Evolutionary conservation across 176 grass and related monocot genomes (phyloP).

Genomic region (Bromus sterilis): DNA sequence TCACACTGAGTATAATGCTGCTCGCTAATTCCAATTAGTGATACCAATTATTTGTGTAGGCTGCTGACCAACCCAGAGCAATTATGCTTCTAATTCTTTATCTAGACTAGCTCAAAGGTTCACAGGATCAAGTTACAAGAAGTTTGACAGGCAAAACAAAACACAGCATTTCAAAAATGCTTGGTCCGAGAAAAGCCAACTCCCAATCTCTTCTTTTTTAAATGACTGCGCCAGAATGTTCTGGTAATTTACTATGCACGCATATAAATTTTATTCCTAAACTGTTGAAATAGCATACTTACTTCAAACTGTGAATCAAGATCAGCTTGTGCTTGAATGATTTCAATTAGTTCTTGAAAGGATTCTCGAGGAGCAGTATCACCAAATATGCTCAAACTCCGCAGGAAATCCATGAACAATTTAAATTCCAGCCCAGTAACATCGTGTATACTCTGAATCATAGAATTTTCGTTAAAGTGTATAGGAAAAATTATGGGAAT

Average conservation of each 20-base stretch:
- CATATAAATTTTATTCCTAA: constrained; percentile 12
- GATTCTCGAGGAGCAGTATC: constrained; percentile 67
- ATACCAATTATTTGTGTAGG: background rate
- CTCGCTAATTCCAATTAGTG: background rate
- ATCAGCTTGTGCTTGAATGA: constrained; percentile 97
- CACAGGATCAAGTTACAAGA: background rate
- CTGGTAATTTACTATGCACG: background rate
- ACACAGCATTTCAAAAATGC: background rate
- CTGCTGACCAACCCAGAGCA: background rate
- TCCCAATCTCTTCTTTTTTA: background rate
- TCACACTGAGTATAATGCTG: background rate
- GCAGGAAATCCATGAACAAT: constrained; percentile 94
- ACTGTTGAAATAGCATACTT: constrained; percentile 24
- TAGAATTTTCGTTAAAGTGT: background rate
- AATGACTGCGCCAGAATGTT: background rate
- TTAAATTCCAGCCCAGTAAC: constrained; percentile 93
- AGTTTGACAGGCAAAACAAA: background rate
- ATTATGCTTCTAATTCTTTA: background rate
- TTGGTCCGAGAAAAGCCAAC: background rate
- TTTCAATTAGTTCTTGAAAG: constrained; percentile 95
- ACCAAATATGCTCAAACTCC: constrained; percentile 95
- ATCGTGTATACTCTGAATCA: constrained; percentile 88
- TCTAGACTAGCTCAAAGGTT: background rate
- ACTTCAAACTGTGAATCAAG: constrained; percentile 91
- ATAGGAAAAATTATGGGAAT: constrained; percentile 6